Evolutionary conservation across 352 stramenopile species (phyloP).

Genomic region (Nothophytophthora sp.): DNA sequence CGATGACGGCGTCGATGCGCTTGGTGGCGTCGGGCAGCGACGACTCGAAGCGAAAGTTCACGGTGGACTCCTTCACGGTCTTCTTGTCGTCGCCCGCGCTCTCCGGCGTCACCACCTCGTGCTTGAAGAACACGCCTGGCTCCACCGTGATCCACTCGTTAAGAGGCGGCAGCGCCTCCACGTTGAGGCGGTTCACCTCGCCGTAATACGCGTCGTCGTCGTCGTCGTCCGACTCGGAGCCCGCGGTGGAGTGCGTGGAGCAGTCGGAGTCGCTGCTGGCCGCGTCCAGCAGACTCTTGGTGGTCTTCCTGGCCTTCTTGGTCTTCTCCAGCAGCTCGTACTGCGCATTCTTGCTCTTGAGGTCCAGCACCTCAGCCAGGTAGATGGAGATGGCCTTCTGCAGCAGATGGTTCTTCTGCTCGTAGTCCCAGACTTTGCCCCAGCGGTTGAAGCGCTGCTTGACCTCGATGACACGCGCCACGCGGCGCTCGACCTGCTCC

Average conservation of each 20-base stretch:
- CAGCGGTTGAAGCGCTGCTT: conserved; percentile 35
- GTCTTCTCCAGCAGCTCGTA: conserved; percentile 36
- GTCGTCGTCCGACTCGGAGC: conserved; percentile 21
- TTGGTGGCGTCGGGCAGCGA: conserved; percentile 28
- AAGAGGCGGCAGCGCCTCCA: conserved; percentile 35
- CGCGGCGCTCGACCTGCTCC: conserved; percentile 17
- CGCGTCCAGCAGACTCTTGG: conserved; percentile 8
- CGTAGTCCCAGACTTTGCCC: conserved; percentile 37
- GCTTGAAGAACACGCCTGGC: conserved; percentile 24
- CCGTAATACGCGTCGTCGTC: conserved; percentile 17
- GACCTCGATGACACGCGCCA: conserved; percentile 32
- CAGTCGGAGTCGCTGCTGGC: conserved; percentile 8
- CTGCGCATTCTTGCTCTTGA: conserved; percentile 37
- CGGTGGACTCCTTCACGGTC: conserved; percentile 18
- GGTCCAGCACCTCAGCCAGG: conserved; percentile 33
- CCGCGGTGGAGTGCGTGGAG: not conserved
- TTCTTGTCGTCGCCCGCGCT: conserved; percentile 24
- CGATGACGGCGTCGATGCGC: conserved; percentile 42
- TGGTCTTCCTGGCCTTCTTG: conserved; percentile 14
- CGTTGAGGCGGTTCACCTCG: conserved; percentile 37
- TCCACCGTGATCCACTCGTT: conserved; percentile 51
- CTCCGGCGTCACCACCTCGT: conserved; percentile 21
- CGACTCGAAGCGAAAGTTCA: conserved; percentile 29
- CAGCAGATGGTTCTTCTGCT: conserved; percentile 38
- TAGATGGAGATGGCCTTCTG: conserved; percentile 53